Evolutionary conservation across 371 early-diverging fungal species (phyloP).

Genomic region (Capniomyces stellatus): DNA sequence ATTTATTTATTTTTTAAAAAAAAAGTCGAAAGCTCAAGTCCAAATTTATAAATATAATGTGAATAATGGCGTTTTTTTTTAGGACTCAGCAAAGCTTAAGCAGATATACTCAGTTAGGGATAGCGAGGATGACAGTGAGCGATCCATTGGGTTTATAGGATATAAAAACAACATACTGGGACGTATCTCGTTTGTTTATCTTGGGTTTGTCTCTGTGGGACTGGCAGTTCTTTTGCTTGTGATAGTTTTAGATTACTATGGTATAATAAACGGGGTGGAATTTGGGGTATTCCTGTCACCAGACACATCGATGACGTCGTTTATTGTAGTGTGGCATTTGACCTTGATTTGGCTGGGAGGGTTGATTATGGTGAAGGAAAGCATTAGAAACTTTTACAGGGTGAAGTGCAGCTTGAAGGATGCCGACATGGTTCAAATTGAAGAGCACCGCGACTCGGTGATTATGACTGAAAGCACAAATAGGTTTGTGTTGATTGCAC

Average conservation of each 20-base stretch:
- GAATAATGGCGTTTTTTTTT: conserved; percentile 1
- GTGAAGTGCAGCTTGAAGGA: conserved; percentile 23
- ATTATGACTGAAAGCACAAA: conserved; percentile 34
- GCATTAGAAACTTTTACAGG: conserved; percentile 33
- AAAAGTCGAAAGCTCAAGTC: too few relatives aligned
- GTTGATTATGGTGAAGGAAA: conserved; percentile 22
- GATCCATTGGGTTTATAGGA: conserved; percentile 21
- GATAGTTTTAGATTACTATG: conserved; percentile 50
- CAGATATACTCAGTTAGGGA: background rate
- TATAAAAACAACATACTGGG: conserved; percentile 43
- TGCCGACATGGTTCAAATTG: conserved; percentile 44
- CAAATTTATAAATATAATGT: too few relatives aligned
- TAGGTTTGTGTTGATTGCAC: conserved; percentile 16
- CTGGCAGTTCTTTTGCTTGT: conserved; percentile 43
- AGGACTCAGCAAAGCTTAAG: conserved; percentile 6
- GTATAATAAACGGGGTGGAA: conserved; percentile 12
- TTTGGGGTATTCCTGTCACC: conserved; percentile 21
- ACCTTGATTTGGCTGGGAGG: conserved; percentile 38
- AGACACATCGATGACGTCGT: conserved; percentile 34
- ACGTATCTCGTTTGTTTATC: conserved; percentile 29
- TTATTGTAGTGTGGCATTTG: conserved; percentile 50
- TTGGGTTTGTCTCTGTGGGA: conserved; percentile 31
- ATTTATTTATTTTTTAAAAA: too few relatives aligned
- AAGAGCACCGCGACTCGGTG: conserved; percentile 31
- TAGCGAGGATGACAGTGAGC: conserved; percentile 2